Conservation (phyloP, 2,329 filamentous ascomycete genomes). For the Pyricularia sp. region DNA sequence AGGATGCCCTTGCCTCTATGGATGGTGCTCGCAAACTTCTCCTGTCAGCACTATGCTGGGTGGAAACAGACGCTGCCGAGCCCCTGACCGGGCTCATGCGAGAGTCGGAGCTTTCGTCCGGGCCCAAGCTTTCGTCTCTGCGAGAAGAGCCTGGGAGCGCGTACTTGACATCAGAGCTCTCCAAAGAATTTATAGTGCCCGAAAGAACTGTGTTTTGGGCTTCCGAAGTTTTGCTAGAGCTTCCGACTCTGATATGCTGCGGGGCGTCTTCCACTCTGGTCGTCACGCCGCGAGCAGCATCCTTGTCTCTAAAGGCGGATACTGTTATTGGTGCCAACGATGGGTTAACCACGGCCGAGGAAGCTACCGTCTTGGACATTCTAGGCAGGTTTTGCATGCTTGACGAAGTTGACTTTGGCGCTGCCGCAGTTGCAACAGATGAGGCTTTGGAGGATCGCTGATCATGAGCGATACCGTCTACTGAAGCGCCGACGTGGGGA, state of each 20-base stretch:
- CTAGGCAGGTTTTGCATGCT: conserved; percentile 27
- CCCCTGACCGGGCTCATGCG: conserved; percentile 29
- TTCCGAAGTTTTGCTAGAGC: conserved; percentile 28
- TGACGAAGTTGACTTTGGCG: conserved; percentile 27
- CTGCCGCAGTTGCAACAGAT: conserved; percentile 31
- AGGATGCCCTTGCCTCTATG: conserved; percentile 14
- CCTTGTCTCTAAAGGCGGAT: conserved; percentile 33
- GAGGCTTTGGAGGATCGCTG: conserved; percentile 33
- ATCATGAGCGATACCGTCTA: not conserved
- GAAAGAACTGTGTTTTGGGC: conserved; percentile 3
- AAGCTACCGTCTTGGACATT: conserved; percentile 27
- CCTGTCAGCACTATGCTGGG: not conserved
- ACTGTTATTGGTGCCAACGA: conserved; percentile 35
- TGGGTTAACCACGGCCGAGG: conserved; percentile 27
- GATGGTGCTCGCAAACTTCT: conserved; percentile 11
- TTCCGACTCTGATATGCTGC: conserved; percentile 23
- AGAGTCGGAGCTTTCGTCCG: conserved; percentile 31
- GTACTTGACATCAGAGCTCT: conserved; percentile 16
- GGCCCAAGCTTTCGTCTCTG: conserved; percentile 29
- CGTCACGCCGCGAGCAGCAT: conserved; percentile 26
- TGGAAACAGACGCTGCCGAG: conserved; percentile 7
- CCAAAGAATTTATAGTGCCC: conserved; percentile 1
- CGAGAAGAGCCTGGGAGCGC: conserved; percentile 15
- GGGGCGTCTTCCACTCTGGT: conserved; percentile 29
- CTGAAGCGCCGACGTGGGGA: not conserved